These are phyloP conservation scores for Mycena citricolor DNA, from an alignment of 1,284 basidiomycete species.

Conservation along the genomic window DNA sequence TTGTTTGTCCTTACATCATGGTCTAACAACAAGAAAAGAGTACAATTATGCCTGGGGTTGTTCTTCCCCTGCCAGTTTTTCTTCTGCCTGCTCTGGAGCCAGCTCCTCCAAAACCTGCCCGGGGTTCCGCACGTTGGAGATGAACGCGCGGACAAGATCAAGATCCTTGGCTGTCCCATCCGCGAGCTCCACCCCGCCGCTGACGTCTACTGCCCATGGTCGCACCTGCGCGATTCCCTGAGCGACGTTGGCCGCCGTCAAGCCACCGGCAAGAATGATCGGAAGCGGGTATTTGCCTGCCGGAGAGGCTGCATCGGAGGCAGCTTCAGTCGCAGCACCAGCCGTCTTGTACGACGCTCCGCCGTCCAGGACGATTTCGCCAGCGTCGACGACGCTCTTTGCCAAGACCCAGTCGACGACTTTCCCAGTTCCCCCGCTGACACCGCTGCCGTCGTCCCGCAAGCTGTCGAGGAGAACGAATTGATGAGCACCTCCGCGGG, in stretches of 20 bases:
- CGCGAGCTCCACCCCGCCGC: conserved; percentile 80
- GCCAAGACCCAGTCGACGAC: conserved; percentile 81
- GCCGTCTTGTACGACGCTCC: conserved; percentile 26
- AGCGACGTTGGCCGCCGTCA: conserved; percentile 73
- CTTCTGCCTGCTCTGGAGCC: not conserved
- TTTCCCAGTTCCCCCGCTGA: conserved; percentile 80
- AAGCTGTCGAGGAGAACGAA: conserved; percentile 82
- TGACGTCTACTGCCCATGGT: conserved; percentile 93
- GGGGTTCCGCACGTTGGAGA: conserved; percentile 32
- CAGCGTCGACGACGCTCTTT: conserved; percentile 59
- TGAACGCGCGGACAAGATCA: conserved; percentile 70
- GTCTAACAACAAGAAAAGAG: not conserved
- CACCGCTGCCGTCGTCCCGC: conserved; percentile 48
- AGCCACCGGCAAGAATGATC: conserved; percentile 86
- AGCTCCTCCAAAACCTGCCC: not conserved
- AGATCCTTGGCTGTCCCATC: conserved; percentile 72
- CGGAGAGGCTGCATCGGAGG: conserved; percentile 7
- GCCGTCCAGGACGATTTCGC: conserved; percentile 52
- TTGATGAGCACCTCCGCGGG: conserved; percentile 72
- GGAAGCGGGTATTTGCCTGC: conserved; percentile 54
- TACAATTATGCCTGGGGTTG: not conserved
- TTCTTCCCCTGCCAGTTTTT: not conserved
- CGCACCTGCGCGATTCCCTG: conserved; percentile 65
- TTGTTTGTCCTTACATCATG: not conserved
- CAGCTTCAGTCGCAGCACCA: conserved; percentile 5